Evolutionary conservation across 2,329 filamentous ascomycete species (phyloP), one percentile per base, ranked within the genome.

Genomic region (Fusarium sp.): DNA sequence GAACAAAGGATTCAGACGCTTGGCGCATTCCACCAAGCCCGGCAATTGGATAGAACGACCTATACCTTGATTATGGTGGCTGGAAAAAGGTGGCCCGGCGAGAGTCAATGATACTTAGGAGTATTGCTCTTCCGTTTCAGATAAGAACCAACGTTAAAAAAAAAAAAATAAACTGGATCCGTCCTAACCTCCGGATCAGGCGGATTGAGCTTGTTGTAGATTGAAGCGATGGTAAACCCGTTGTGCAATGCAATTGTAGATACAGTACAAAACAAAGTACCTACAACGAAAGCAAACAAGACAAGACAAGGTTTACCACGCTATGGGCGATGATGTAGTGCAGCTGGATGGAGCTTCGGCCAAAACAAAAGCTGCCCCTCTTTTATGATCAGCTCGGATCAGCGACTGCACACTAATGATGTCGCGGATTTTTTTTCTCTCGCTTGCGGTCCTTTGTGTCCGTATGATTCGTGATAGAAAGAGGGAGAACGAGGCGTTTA

Each of bases 1-100:
- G 72, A 60, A 74, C 69, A 73, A 71, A 69, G 68, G 55, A 66
- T 61, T 64, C 56, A 46, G 38, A 33, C 54, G 44, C 69, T 72
- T 69, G 69, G 72, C 69, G 49, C 66, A 72, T 73, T 71, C 70
- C 61, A 67, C 64, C 28, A 34, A 49, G 30, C 23, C 58, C 51
- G 40, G 38, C 61, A 74, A 74, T 74, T 71, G 71, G 69, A 58
- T 62, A 37, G 61, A 18, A 31, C 53, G 46, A 52, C 45, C 42
- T 45, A 37, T 57, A 46, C 55, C 57, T 59, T 68, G 65, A 41
- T 47, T 40, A 41, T 53, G 57, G 66, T 69, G 66, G 66, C 61
- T 69, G 65, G 52, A 64, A 62, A 23, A 51, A 57, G 33, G 66
- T 67, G 65, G 65, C 26, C 47, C 47, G 56, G 66, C 42, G 45